Evolutionary conservation across 139 green algal genomes (phyloP), one percentile per base, ranked within the genome.

Genomic region (Zygnema cylindricum): DNA sequence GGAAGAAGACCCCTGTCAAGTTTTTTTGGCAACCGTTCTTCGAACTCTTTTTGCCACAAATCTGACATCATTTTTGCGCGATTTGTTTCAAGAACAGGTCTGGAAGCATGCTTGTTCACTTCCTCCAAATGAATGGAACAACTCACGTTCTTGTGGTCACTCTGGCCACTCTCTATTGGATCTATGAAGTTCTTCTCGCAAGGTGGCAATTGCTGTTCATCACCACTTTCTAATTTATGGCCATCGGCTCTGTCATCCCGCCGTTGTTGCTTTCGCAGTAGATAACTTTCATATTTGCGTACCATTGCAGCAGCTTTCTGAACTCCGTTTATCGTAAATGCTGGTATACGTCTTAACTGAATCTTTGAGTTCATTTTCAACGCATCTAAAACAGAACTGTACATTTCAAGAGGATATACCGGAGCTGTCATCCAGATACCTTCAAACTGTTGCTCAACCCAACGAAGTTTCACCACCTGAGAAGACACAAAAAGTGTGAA

Each of bases 1-100:
- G 90, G 85, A 36, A 93, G 78, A 33, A 94, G 69, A 1, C 40
- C 36, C 33, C n/a, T 0, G 41, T 25, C 23, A 23, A 93, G 91
- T 55, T 83, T 54, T 3, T 36, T 0, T 21, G 91, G 91, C 23
- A 93, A 69, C 36, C 83, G 43, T 35, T 21, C 35, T 69, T 36
- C 23, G 63, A 88, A 32, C 42, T 43, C 32, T 54, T 22, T 39
- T 32, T 87, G 49, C 49, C 49, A 63, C 49, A 25, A 7, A 63
- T 16, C 16, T 63, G 7, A 7, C 16, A 63, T 63, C 49, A 7
- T 63, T 63, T 63, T 16, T 63, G n/a, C n/a, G n/a, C n/a, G n/a
- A n/a, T n/a, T n/a, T n/a, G n/a, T n/a, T n/a, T n/a, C n/a, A n/a
- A n/a, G n/a, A n/a, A n/a, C n/a, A n/a, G n/a, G n/a, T n/a, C n/a